A percentile compares a stretch with the other conserved stretches of the same genome.
Conservation (phyloP, 495 filamentous ascomycete species). For the Daldinia loculata region DNA sequence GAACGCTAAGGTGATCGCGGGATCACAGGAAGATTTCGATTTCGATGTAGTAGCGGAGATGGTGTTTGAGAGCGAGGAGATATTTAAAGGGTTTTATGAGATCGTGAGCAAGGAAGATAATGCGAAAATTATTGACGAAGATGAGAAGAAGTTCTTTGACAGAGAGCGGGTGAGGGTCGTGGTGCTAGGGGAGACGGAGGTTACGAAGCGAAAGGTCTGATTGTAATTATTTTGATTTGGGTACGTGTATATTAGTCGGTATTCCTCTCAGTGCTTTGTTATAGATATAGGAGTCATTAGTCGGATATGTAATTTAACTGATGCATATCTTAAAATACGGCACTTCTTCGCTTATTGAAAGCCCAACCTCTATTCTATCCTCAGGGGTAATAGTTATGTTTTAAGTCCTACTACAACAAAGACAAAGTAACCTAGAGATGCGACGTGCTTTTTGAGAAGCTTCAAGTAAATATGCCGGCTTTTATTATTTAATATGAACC, state of each 20-base stretch:
- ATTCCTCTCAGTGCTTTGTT: background rate
- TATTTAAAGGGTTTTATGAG: constrained; percentile 1
- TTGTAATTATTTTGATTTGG: background rate
- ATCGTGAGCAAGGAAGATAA: background rate
- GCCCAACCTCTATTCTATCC: background rate
- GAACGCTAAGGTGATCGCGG: constrained; percentile 6
- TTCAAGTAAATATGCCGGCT: too few species aligned
- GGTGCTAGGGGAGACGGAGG: constrained; percentile 8
- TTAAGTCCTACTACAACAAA: background rate
- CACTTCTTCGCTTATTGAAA: background rate
- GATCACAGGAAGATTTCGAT: constrained; percentile 19
- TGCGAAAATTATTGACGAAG: background rate
- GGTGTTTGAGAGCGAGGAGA: constrained; percentile 7
- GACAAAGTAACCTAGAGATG: too few species aligned
- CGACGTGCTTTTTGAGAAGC: too few species aligned
- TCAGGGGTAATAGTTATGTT: background rate
- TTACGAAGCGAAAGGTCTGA: constrained; percentile 1
- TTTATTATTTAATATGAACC: too few species aligned
- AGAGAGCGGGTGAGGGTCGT: background rate
- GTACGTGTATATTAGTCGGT: background rate
- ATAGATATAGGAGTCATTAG: background rate
- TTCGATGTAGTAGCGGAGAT: constrained; percentile 18
- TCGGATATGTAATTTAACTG: background rate
- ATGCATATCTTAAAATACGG: background rate
- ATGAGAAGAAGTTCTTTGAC: constrained; percentile 13